A percentile compares a stretch with the other conserved stretches of the same genome.
Conservation (phyloP, 225 moss, liverwort and hornwort genomes). For the Physcomitrellopsis africana region DNA sequence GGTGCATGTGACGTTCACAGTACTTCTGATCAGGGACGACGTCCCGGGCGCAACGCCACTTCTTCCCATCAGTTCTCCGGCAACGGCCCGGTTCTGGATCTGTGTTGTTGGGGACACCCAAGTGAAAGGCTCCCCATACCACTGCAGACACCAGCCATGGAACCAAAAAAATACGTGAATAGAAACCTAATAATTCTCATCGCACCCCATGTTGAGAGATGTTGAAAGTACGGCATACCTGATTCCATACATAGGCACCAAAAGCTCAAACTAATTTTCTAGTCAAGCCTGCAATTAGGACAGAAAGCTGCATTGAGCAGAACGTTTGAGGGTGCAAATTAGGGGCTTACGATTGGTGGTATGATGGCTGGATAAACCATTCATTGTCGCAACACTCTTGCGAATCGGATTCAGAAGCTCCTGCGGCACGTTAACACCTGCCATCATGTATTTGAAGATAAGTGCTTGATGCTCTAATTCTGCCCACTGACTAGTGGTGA, state of each 20-base stretch:
- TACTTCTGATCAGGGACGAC: slow-evolving; percentile 99
- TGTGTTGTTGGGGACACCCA: slow-evolving; percentile 89
- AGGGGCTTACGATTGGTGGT: slow-evolving; percentile 74
- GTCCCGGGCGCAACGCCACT: slow-evolving; percentile 95
- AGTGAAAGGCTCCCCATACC: slow-evolving; percentile 92
- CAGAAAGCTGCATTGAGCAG: slow-evolving; percentile 5
- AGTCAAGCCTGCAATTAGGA: too few relatives aligned
- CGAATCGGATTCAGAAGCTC: slow-evolving; percentile 96
- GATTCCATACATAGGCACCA: neutral
- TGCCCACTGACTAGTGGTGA: slow-evolving; percentile 94
- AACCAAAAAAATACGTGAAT: neutral
- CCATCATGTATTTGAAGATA: slow-evolving; percentile 99
- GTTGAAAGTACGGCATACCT: neutral
- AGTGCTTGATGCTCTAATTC: slow-evolving; percentile 99
- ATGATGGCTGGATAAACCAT: slow-evolving; percentile 78
- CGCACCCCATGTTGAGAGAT: neutral
- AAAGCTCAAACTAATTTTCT: neutral
- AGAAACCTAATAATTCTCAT: slow-evolving; percentile 17
- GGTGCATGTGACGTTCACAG: slow-evolving; percentile 99
- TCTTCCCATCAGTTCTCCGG: slow-evolving; percentile 96
- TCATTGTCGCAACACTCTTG: slow-evolving; percentile 91
- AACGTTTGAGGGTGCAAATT: neutral
- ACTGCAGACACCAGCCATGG: slow-evolving; percentile 44
- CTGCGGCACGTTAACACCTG: slow-evolving; percentile 85
- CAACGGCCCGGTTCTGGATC: slow-evolving; percentile 98